Evolutionary conservation across 768 basidiomycete species (phyloP).

Genomic region (Lyophyllum atratum): DNA sequence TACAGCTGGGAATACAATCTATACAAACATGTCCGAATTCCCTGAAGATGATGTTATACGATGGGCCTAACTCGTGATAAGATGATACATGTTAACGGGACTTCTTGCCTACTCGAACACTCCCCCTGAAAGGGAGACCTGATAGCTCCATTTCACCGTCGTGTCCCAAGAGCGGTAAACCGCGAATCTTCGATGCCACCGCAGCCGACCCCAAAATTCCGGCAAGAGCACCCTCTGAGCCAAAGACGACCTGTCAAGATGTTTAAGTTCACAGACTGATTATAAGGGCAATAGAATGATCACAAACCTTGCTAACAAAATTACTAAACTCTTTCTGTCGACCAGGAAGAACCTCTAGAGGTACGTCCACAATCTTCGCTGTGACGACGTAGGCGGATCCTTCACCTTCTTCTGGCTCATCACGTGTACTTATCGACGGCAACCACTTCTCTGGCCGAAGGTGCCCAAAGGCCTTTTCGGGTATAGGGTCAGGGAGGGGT

Average conservation of each 20-base stretch:
- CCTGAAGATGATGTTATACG: not conserved
- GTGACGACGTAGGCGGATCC: conserved; percentile 60
- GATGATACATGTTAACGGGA: not conserved
- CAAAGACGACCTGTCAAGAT: conserved; percentile 63
- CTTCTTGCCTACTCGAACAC: conserved; percentile 67
- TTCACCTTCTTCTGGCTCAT: conserved; percentile 44
- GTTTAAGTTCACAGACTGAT: not conserved
- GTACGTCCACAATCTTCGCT: conserved; percentile 72
- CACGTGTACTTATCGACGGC: conserved; percentile 38
- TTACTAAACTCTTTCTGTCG: conserved; percentile 73
- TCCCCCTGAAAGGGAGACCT: conserved; percentile 69
- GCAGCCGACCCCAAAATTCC: conserved; percentile 67
- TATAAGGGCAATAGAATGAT: conserved; percentile 1
- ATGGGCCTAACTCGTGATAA: not conserved
- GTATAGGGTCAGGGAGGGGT: conserved; percentile 66
- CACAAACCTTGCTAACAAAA: conserved; percentile 72
- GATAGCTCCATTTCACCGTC: conserved; percentile 55
- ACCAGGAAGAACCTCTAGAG: conserved; percentile 76
- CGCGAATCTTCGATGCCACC: conserved; percentile 59
- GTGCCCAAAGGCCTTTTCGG: conserved; percentile 73
- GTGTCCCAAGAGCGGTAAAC: conserved; percentile 50
- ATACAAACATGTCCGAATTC: not conserved
- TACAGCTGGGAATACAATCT: not conserved
- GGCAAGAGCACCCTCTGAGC: conserved; percentile 62
- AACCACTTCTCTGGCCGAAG: conserved; percentile 77